Base-by-base conservation (phyloP, 2,329 filamentous ascomycete species). In the Aspergillus nomiae region DNA sequence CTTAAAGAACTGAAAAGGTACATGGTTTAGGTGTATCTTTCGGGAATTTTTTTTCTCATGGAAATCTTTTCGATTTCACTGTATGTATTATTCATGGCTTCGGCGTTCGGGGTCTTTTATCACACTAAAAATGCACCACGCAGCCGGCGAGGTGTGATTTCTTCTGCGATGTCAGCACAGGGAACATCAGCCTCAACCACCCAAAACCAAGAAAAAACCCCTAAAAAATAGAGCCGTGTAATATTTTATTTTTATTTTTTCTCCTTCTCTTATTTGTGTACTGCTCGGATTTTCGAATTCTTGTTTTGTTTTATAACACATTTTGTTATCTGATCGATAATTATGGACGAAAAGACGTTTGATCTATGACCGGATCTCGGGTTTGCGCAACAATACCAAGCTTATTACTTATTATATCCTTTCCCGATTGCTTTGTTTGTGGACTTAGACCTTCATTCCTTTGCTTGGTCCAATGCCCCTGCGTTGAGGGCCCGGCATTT, bases 81-180 rank as follows among this genome's bases (percentile, higher is more conserved):
- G 74, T 76, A 76, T 69, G 70, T 76, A 73, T 73, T 76, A 66
- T 60, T 69, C 65, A 69, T 67, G 70, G 67, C 67, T 73, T 70
- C 71, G 74, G 74, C 74, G 74, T 76, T 76, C 65, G 67, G 70
- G 68, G 64, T 67, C 65, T 64, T 66, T 65, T 66, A 71, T 67
- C 69, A 71, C 73, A 70, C 68, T 64, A 74, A 67, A 71, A 71
- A 64, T 57, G 55, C 59, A 56, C 59, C 61, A 43, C 48, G 61
- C 64, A 63, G 63, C 56, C 63, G 60, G 65, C 63, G 60, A 65
- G 67, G 63, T 66, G 65, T 56, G 61, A 63, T 70, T 65, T 34
- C 51, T 51, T 61, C 64, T 62, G 64, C 62, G 63, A 61, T 59
- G 63, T 63, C 54, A 61, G 56, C 63, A 51, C 63, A 51, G 41